These are phyloP conservation scores for Rhodomyrtus psidioides DNA, from an alignment of 441 rosid genomes.

Conservation along the genomic window DNA sequence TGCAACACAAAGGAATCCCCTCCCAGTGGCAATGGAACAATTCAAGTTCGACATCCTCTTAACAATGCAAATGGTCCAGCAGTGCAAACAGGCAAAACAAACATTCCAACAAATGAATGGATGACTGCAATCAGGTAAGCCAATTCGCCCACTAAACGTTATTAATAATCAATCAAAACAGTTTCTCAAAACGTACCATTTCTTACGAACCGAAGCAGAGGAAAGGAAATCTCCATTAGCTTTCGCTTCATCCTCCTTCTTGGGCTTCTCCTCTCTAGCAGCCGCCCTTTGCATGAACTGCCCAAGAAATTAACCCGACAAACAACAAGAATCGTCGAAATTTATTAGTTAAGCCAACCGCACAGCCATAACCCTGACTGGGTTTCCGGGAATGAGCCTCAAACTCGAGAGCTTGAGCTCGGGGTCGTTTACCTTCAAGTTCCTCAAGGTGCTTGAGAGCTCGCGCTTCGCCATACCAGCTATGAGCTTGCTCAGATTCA, in stretches of 20 bases:
- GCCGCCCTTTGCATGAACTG: slow-evolving; percentile 94
- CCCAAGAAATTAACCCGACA: neutral
- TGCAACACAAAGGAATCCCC: neutral
- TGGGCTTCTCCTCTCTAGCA: slow-evolving; percentile 50
- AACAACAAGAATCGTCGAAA: neutral
- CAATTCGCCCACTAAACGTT: neutral
- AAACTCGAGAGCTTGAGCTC: neutral
- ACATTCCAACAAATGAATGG: neutral
- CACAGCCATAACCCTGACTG: slow-evolving; percentile 4
- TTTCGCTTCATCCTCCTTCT: slow-evolving; percentile 43
- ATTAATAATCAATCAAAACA: neutral
- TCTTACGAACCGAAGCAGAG: slow-evolving; percentile 30
- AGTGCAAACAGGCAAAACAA: neutral
- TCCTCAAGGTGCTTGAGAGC: slow-evolving; percentile 77
- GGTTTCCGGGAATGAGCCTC: neutral
- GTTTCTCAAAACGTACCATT: slow-evolving; percentile 39
- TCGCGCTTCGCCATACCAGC: slow-evolving; percentile 70
- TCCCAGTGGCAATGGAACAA: neutral
- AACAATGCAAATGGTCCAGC: neutral
- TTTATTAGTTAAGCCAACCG: neutral
- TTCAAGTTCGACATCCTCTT: neutral
- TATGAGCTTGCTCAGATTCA: neutral
- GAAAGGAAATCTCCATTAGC: slow-evolving; percentile 40
- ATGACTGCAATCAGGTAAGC: neutral
- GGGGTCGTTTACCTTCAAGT: slow-evolving; percentile 60